A percentile compares a stretch with the other conserved stretches of the same genome.
Conservation (phyloP, 495 filamentous ascomycete species). For the Penicillium goetzii region DNA sequence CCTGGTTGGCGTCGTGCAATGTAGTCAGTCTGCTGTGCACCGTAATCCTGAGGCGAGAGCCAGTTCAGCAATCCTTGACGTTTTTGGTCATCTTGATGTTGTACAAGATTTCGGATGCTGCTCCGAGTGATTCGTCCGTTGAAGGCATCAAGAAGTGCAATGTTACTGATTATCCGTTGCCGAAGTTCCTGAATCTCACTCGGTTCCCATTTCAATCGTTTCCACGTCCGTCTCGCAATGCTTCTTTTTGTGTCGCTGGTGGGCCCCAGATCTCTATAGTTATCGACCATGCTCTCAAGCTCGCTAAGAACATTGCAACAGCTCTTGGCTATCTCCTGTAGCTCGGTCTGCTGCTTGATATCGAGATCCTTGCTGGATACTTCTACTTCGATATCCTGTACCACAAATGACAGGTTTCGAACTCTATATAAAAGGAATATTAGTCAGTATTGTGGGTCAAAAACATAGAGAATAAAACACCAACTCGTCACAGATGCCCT, state of each 20-base stretch:
- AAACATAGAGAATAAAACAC: neutral
- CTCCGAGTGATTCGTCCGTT: neutral
- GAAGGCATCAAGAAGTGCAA: neutral
- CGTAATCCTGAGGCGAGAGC: neutral
- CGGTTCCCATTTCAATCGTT: slow-evolving; percentile 1
- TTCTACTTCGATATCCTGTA: neutral
- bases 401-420: neutral
- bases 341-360: neutral
- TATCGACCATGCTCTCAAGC: neutral
- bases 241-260: neutral
- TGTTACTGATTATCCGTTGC: neutral
- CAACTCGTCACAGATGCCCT: neutral
- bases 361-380: neutral
- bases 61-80: neutral
- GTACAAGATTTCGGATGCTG: neutral
- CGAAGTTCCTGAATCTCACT: neutral
- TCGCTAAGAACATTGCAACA: neutral
- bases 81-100: neutral
- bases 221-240: neutral
- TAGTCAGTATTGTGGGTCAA: neutral
- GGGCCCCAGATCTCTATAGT: neutral
- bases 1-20: neutral
- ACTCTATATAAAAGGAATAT: neutral
- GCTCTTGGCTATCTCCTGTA: neutral
- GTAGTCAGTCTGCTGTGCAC: neutral